These are phyloP conservation scores for Xylaria scruposa DNA, from an alignment of 495 filamentous ascomycete species.

Conservation along the genomic window DNA sequence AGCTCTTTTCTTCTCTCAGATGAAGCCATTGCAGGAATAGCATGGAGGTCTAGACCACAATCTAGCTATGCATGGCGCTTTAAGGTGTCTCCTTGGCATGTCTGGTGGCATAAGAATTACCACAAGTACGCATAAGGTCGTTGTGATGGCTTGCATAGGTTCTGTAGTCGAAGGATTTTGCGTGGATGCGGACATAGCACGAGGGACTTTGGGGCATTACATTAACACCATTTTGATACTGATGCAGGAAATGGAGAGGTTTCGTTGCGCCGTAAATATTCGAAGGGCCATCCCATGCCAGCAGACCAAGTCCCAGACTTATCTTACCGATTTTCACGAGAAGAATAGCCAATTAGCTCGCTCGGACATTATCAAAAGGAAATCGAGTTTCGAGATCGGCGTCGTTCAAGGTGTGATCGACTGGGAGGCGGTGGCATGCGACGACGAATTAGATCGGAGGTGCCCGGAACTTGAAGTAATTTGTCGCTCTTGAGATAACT, in stretches of 20 bases:
- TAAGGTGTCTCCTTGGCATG: not conserved
- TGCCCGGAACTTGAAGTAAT: not conserved
- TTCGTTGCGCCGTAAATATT: not conserved
- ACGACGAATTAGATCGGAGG: slow-evolving; percentile 1
- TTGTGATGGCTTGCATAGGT: not conserved
- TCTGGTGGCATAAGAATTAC: not conserved
- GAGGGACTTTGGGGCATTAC: not conserved
- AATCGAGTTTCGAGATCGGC: not conserved
- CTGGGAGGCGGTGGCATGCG: not conserved
- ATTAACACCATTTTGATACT: not conserved
- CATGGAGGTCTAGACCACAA: not conserved
- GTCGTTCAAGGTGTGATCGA: not conserved
- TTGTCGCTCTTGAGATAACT: not conserved
- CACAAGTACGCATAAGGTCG: not conserved
- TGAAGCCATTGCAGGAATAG: not conserved
- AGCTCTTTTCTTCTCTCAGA: not conserved
- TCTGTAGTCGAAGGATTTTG: not conserved
- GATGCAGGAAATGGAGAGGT: not conserved
- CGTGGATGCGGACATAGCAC: not conserved
- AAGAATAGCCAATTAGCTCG: not conserved
- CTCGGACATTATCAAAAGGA: not conserved
- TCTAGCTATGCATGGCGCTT: not conserved
- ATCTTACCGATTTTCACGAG: not conserved
- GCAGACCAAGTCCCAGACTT: not conserved
- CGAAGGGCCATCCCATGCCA: too few species aligned